Evolutionary conservation across 345 rosid genomes (phyloP).

Genomic region (Rhodamnia rubescens): DNA sequence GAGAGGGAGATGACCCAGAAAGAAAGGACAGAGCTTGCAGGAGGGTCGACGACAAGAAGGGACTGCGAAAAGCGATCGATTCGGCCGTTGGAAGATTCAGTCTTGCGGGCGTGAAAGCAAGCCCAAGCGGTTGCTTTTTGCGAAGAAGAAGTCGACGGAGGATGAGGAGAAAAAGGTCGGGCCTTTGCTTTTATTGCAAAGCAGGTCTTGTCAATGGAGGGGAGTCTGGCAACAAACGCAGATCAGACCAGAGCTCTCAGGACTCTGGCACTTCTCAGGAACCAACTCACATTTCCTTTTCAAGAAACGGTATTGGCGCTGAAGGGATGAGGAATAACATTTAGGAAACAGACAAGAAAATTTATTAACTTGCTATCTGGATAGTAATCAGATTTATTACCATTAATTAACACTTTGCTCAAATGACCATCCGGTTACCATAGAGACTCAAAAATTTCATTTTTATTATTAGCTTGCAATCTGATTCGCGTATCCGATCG

Average conservation of each 20-base stretch:
- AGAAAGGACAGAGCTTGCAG: not conserved
- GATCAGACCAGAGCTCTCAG: not conserved
- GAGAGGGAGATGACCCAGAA: not conserved
- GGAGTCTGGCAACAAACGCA: not conserved
- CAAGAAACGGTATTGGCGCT: not conserved
- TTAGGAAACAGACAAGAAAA: not conserved
- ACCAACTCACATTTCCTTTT: not conserved
- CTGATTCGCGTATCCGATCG: no score
- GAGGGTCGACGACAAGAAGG: not conserved
- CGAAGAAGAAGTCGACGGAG: not conserved
- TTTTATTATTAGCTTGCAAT: no score
- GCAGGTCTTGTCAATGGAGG: not conserved
- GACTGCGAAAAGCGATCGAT: not conserved
- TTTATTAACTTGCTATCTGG: not conserved
- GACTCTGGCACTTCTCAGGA: not conserved
- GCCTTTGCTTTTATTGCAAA: not conserved
- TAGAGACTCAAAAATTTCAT: no score
- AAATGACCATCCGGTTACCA: no score
- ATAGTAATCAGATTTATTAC: not conserved
- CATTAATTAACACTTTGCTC: not conserved
- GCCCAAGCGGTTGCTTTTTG: not conserved
- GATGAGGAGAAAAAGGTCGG: not conserved
- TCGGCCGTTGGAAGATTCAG: not conserved
- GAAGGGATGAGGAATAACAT: not conserved
- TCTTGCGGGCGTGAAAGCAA: not conserved